Evolutionary conservation across 2,329 filamentous ascomycete genomes (phyloP), one percentile per base, ranked within the genome.

Genomic region (Lecanicillium sp.): DNA sequence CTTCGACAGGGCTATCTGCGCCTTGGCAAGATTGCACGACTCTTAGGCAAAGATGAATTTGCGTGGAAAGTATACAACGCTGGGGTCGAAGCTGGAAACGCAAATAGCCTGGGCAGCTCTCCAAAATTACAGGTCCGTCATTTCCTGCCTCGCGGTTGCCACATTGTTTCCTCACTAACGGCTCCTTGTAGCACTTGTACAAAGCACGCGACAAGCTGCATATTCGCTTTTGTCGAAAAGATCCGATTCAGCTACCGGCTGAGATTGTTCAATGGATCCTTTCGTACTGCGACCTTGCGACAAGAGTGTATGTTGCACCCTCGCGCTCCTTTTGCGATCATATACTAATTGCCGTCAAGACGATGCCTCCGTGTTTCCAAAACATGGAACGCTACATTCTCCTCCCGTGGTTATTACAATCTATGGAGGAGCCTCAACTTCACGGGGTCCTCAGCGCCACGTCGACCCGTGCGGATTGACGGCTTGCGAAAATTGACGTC

Each of bases 1-100:
- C 35, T 12, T 6, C 12, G 9, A 25, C 6, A 67, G 64, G 64
- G 64, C 7, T 67, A 67, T 41, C 53, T 67, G 7, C 58, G 64
- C 3, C 46, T 67, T 4, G 63, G 59, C 2, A 66, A 67, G 44
- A 49, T 65, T 39, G 53, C 58, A 5, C 53, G 59, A 8, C 49
- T 63, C 3, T 54, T 60, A 39, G 60, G 59, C 44, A 56, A 64
- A 8, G 38, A 55, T 28, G 54, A 59, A 17, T 56, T 59, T 35
- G 64, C 64, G 1, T 65, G 62, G 58, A 58, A 57, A 22, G 44
- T 65, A 8, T 65, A 63, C 43, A 60, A 44, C 38, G 56, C 61
- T 9, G 64, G 63, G 4, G 55, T 65, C 33, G 54, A 64, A 27
- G 55, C 56, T 16, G 53, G 50, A 25, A 48, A 50, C 29, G 45